Percentiles rank a stretch among this genome's conserved stretches.
Conservation (phyloP, 2,329 filamentous ascomycete species). For the Pseudogymnoascus sp. region DNA sequence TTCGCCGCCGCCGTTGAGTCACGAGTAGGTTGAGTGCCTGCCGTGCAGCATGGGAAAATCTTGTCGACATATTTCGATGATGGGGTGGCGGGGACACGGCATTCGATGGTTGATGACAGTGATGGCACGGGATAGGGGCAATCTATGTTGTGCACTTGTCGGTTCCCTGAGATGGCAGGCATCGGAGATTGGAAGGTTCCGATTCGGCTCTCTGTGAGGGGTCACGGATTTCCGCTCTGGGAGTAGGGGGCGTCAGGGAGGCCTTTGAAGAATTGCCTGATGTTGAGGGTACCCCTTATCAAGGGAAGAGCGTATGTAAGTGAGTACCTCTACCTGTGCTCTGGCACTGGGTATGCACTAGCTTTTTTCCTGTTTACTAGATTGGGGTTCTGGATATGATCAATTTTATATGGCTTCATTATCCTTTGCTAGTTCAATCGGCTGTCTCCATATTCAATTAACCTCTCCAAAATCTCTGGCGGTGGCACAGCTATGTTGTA, state of each 20-base stretch:
- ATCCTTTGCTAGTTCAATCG: not conserved
- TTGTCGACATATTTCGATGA: not conserved
- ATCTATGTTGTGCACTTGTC: constrained; percentile 1
- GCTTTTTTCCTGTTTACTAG: not conserved
- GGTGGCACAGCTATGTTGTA: not conserved
- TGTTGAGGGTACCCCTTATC: not conserved
- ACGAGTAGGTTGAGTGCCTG: not conserved
- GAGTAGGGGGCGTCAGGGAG: not conserved
- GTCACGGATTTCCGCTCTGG: not conserved
- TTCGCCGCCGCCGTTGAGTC: constrained; percentile 4
- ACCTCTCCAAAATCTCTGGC: not conserved
- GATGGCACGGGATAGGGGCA: constrained; percentile 4
- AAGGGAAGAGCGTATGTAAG: not conserved
- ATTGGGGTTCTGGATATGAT: not conserved
- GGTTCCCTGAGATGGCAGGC: not conserved
- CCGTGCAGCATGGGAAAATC: not conserved
- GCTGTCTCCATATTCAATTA: not conserved
- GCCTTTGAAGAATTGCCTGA: not conserved
- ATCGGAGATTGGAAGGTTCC: not conserved
- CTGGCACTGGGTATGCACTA: not conserved
- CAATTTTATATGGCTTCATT: not conserved
- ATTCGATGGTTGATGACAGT: not conserved
- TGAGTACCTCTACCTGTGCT: not conserved
- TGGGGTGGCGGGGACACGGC: constrained; percentile 1
- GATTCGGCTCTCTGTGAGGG: not conserved